Evolutionary conservation across 176 grass and related monocot genomes (phyloP), one percentile per base, ranked within the genome.

Genomic region (Avena eriantha): DNA sequence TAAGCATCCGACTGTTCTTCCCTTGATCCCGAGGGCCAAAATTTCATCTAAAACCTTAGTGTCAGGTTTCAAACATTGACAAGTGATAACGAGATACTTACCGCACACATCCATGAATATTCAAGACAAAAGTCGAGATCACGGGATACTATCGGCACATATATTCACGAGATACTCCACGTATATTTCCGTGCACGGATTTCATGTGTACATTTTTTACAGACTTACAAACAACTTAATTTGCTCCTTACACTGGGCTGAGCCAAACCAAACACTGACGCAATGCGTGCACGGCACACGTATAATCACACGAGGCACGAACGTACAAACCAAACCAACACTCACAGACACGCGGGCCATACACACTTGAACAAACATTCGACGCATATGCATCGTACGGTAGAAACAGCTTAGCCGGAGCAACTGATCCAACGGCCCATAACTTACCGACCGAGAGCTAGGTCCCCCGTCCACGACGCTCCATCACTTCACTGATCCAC

Each of bases 401-500:
- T 19, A 47, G 41, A 31, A 8, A 34, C 59, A 50, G 0, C 60
- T 50, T 4, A 29, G 79, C 18, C 61, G 60, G 45, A 50, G 60
- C n/a, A 19, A 56, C 22, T 7, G 60, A 69, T 85, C 69, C 72
- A 36, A 77, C 72, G 82, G 71, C 71, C 12, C 26, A 51, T 33
- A 34, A 51, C 24, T 46, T 41, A 61, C 16, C 39, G 39, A 65
- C 12, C 43, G 19, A 51, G 49, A 41, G 48, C 64, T 34, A 55
- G 53, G 21, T 16, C 29, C 23, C 50, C 14, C 29, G 6, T n/a
- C 16, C 9, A 8, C 26, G 49, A 23, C 22, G 22, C n/a, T 18
- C 54, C 3, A 8, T 24, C 29, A 3, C 18, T n/a, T 94, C 90
- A 80, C 89, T 86, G 29, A 29, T 29, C 61, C 58, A 86, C 53